Percentiles rank a stretch among this genome's conserved stretches.
phyloP scores from a whole-genome alignment of 2,329 filamentous ascomycete species.

The Rhinocladiella mackenziei region DNA sequence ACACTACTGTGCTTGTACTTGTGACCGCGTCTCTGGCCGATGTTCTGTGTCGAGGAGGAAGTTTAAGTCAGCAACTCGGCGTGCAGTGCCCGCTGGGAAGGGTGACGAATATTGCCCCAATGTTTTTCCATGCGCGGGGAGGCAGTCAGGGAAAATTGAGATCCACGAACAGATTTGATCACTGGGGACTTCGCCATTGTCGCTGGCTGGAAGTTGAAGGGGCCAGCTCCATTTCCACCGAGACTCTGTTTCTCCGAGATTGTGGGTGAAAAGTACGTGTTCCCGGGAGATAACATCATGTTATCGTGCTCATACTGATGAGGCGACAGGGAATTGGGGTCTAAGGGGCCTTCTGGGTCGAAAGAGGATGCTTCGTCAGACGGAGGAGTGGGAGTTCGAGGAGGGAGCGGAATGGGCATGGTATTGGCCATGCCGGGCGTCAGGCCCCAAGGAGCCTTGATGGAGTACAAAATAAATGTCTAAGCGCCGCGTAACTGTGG shows the following conservation, averaged over 20 bases:
- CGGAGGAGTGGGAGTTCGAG: conserved; percentile 63
- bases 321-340: conserved; percentile 48
- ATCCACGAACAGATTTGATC: conserved; percentile 63
- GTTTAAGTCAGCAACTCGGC: conserved; percentile 27
- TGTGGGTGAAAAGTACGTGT: conserved; percentile 10
- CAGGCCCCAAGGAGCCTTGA: background rate
- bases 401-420: conserved; percentile 57
- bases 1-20: conserved; percentile 97
- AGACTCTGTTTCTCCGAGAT: conserved; percentile 16
- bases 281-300: conserved; percentile 11
- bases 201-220: conserved; percentile 93
- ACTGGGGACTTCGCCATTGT: conserved; percentile 69
- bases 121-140: too few species aligned
- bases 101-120: background rate
- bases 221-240: conserved; percentile 35
- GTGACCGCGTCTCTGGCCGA: conserved; percentile 88
- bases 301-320: conserved; percentile 19
- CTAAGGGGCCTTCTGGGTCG: conserved; percentile 33
- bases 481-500: background rate
- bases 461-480: background rate
- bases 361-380: conserved; percentile 43
- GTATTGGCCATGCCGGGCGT: conserved; percentile 21
- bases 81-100: background rate
- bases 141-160: conserved; percentile 1
- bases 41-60: conserved; percentile 55